Conservation (phyloP, 495 filamentous ascomycete species). For the Lepraria neglecta region DNA sequence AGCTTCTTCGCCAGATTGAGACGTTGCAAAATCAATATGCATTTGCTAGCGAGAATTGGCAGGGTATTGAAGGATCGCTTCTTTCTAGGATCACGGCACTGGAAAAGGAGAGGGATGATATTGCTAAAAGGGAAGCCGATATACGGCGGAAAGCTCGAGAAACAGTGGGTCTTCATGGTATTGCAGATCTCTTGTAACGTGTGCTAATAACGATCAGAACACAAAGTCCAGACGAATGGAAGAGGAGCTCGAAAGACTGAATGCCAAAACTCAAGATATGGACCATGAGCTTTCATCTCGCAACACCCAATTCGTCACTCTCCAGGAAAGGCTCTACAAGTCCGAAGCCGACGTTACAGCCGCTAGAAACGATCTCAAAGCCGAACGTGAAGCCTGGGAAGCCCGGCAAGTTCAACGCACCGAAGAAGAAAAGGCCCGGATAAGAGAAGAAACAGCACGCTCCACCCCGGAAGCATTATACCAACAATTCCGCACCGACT, state of each 20-base stretch:
- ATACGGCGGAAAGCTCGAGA: conserved; percentile 81
- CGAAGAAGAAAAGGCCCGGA: conserved; percentile 69
- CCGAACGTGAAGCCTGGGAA: conserved; percentile 63
- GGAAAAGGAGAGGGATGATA: conserved; percentile 86
- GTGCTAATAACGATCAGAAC: conserved; percentile 46
- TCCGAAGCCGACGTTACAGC: conserved; percentile 56
- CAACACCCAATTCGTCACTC: conserved; percentile 54
- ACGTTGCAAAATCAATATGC: conserved; percentile 94
- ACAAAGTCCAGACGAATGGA: conserved; percentile 68
- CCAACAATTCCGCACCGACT: conserved; percentile 44
- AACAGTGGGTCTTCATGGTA: conserved; percentile 49
- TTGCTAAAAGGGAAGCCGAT: conserved; percentile 74
- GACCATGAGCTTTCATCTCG: conserved; percentile 52
- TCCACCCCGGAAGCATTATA: conserved; percentile 34
- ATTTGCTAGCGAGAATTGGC: conserved; percentile 94
- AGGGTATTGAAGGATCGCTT: conserved; percentile 81
- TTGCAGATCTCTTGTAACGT: not conserved
- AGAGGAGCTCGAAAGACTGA: conserved; percentile 71
- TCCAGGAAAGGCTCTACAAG: conserved; percentile 58
- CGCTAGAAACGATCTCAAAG: conserved; percentile 56
- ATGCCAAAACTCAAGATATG: conserved; percentile 56
- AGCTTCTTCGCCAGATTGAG: conserved; percentile 88
- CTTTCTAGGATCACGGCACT: conserved; percentile 63
- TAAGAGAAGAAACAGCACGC: conserved; percentile 53
- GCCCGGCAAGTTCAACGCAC: conserved; percentile 54